Evolutionary conservation across 139 green algal species (phyloP).

Genomic region (Spirogloea muscicola): DNA sequence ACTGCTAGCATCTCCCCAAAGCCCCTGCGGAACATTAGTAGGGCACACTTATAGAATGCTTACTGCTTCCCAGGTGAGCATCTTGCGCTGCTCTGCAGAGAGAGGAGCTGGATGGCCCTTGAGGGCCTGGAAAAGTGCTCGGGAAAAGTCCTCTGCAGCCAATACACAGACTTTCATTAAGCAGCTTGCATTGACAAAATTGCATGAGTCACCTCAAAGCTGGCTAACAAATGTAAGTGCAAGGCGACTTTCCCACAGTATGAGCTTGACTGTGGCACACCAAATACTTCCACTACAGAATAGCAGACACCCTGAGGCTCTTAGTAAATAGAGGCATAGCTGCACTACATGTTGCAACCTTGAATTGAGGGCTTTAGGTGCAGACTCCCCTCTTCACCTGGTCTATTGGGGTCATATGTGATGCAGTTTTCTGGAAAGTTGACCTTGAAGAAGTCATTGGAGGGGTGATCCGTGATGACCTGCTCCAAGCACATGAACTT

Average conservation of each 20-base stretch:
- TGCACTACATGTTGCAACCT: background rate
- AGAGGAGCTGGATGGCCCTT: constrained; percentile 4
- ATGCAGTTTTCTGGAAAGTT: constrained; percentile 38
- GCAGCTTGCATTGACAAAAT: too few species aligned
- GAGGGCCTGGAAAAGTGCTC: background rate
- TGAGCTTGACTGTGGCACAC: too few species aligned
- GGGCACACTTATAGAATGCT: background rate
- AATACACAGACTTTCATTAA: too few species aligned
- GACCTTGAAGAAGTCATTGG: constrained; percentile 37
- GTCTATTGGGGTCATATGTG: constrained; percentile 10
- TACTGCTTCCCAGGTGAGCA: constrained; percentile 35
- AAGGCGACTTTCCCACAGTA: too few species aligned
- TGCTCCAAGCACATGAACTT: too few species aligned
- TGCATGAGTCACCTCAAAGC: background rate
- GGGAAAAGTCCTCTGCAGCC: constrained; percentile 21
- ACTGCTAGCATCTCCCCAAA: background rate
- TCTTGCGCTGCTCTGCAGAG: constrained; percentile 13
- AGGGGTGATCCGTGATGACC: constrained; percentile 24
- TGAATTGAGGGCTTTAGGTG: background rate
- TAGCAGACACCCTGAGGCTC: too few species aligned
- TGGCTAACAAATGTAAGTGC: too few species aligned
- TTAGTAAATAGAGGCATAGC: background rate
- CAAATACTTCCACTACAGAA: too few species aligned
- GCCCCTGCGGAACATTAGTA: background rate
- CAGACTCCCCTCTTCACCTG: background rate